phyloP scores from a whole-genome alignment of 495 filamentous ascomycete species.

The Aspergillus haitiensis region DNA sequence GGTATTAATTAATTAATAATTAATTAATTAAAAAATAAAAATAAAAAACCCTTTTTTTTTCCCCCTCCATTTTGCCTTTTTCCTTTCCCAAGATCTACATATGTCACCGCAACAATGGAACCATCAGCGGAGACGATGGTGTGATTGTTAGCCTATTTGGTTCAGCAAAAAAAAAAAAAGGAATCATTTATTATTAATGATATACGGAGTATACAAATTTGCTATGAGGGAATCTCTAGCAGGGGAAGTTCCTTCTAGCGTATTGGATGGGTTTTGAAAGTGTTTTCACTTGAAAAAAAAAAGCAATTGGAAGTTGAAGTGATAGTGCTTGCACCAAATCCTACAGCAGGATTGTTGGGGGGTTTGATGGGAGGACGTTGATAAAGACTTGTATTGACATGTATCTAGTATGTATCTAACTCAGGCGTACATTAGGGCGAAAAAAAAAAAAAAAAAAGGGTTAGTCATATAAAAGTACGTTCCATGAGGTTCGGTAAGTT shows the following conservation, averaged over 20 bases:
- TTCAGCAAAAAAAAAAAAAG: constrained; percentile 4
- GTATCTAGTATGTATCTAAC: not conserved
- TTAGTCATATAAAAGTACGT: not conserved
- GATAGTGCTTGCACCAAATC: not conserved
- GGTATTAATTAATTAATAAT: constrained; percentile 10
- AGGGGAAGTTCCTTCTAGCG: not conserved
- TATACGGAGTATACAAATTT: not conserved
- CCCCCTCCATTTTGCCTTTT: not conserved
- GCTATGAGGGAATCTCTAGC: not conserved
- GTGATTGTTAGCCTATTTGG: constrained; percentile 33
- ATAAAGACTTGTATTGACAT: constrained; percentile 6
- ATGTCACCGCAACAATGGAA: constrained; percentile 32
- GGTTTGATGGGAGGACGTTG: not conserved
- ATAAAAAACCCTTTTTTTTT: constrained; percentile 18
- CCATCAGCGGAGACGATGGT: constrained; percentile 44
- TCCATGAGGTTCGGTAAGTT: not conserved
- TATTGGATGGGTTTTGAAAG: not conserved
- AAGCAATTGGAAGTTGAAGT: not conserved
- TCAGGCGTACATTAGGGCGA: constrained; percentile 3
- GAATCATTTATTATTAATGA: not conserved
- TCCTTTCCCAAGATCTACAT: constrained; percentile 16
- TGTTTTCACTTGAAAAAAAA: not conserved
- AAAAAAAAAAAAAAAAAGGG: constrained; percentile 1
- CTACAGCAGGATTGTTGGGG: not conserved
- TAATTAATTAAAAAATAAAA: constrained; percentile 15